Base-by-base conservation (phyloP, 148 eudicot species). In the Spergularia marina region DNA sequence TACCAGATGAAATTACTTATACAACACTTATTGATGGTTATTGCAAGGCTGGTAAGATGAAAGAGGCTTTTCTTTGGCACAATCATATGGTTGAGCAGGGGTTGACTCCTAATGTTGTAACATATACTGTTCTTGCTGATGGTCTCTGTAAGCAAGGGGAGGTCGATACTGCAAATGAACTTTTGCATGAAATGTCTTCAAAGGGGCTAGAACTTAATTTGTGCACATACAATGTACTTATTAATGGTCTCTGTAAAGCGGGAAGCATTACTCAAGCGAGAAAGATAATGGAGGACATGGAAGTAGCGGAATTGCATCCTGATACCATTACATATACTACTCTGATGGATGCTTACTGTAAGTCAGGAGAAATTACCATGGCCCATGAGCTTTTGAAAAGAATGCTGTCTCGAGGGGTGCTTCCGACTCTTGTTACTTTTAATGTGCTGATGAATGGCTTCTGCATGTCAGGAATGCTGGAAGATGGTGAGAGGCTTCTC, bases 71-170 rank as follows among this genome's bases (percentile, higher is more conserved):
- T 77, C 82, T 78, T 73, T 85, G 87, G 84, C 98, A 91, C 80
- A 92, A 91, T 82, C 82, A 87, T 76, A 95, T 95, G 98, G 86
- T 90, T 41, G 73, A 82, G 52, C 63, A 78, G 77, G 92, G 92
- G 44, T 65, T 92, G 76, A 81, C 81, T 18, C 96, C 97, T 13
- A 95, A 85, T 80, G 82, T 95, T 57, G 92, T 95, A 53, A 95
- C 97, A 15, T 95, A 95, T 79, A 92, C 97, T 80, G 90, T 91
- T 40, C 83, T 95, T 53, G 94, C 85, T 64, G 92, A 95, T 84
- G 97, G 98, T 70, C 94, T 95, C 21, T 92, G 96, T 75, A 91
- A 92, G 82, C 87, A 83, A 58, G 98, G 97, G 80, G 96, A 90
- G 60, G 76, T 95, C 51, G 86, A 88, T 75, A 79, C 87, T 73